phyloP scores from a whole-genome alignment of 1,284 basidiomycete species.

The Trametes sp. region DNA sequence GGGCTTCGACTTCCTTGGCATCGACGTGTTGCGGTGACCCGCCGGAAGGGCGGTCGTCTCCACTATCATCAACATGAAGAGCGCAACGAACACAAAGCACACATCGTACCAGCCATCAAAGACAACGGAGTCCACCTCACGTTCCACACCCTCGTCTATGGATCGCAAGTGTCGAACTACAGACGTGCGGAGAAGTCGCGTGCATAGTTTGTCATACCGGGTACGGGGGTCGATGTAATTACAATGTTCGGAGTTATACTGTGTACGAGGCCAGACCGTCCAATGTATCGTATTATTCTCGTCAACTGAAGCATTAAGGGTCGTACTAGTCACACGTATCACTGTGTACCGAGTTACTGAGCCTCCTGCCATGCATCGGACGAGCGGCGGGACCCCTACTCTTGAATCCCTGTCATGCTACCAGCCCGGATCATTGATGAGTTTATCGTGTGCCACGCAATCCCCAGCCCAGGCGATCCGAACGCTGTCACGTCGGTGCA shows the following conservation, averaged over 20 bases:
- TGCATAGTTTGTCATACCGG: background rate
- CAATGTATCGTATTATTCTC: too few species aligned
- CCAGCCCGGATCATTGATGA: too few species aligned
- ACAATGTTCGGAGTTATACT: too few species aligned
- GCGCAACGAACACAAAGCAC: background rate
- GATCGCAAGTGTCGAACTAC: conserved; percentile 1
- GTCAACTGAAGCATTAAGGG: too few species aligned
- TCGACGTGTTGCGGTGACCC: background rate
- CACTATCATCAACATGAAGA: conserved; percentile 2
- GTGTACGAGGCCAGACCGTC: too few species aligned
- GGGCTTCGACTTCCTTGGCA: conserved; percentile 2
- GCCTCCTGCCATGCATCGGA: too few species aligned
- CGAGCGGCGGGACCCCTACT: too few species aligned
- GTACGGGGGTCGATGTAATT: background rate
- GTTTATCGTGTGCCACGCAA: too few species aligned
- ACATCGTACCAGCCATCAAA: background rate
- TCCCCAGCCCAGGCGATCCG: too few species aligned
- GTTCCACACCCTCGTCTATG: background rate
- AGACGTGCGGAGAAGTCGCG: background rate
- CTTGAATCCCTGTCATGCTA: too few species aligned
- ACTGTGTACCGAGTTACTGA: too few species aligned
- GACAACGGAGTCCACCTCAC: background rate
- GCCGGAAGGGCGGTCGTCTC: background rate
- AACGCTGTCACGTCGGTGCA: too few species aligned
- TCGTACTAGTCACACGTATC: background rate